Evolutionary conservation across 2,329 filamentous ascomycete genomes (phyloP).

Genomic region (Simplicillium aogashimaense): DNA sequence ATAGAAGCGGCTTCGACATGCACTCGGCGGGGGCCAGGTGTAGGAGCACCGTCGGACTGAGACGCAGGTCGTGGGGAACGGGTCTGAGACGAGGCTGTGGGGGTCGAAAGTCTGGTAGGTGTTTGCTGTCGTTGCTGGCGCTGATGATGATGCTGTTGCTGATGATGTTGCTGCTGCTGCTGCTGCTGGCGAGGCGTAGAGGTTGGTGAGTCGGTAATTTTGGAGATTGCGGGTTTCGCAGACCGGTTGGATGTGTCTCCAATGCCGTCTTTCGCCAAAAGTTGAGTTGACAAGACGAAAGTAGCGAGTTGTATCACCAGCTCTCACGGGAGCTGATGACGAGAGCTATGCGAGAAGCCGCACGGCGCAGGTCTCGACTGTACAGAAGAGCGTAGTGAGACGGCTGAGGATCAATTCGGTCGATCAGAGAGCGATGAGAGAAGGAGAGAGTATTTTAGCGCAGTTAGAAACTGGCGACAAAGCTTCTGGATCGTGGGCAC

Average conservation of each 20-base stretch:
- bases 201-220: slow-evolving; percentile 11
- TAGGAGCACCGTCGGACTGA: slow-evolving; percentile 32
- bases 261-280: slow-evolving; percentile 14
- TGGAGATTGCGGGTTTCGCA: slow-evolving; percentile 39
- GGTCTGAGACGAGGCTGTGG: slow-evolving; percentile 34
- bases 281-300: too few relatives aligned
- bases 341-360: too few relatives aligned
- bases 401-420: too few relatives aligned
- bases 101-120: slow-evolving; percentile 1
- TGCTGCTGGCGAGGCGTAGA: slow-evolving; percentile 26
- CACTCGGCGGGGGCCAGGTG: slow-evolving; percentile 29
- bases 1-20: slow-evolving; percentile 37
- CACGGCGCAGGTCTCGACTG: too few relatives aligned
- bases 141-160: not conserved
- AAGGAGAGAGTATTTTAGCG: too few relatives aligned
- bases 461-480: too few relatives aligned
- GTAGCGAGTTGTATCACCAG: too few relatives aligned
- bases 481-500: too few relatives aligned
- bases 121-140: slow-evolving; percentile 4
- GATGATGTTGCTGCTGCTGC: slow-evolving; percentile 35
- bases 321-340: too few relatives aligned
- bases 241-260: slow-evolving; percentile 38
- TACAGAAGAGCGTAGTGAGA: too few relatives aligned
- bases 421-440: too few relatives aligned
- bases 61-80: slow-evolving; percentile 41